Evolutionary conservation across 345 rosid genomes (phyloP).

Genomic region (Conringia planisiliqua): DNA sequence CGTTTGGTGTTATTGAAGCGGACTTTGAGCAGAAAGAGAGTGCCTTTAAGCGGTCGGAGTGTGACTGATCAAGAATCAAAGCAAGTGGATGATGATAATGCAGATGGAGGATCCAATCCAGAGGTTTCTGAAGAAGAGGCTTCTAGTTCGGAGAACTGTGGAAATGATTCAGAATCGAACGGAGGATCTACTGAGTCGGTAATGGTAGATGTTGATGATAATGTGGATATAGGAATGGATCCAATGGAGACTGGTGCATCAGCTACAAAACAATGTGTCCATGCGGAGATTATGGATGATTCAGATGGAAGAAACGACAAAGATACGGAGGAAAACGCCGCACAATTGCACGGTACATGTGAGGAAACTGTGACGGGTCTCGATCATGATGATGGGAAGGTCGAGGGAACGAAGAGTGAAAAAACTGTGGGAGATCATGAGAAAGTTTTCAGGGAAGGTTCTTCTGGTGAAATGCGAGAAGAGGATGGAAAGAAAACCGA

Average conservation of each 20-base stretch:
- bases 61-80: conserved; percentile 22
- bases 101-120: conserved; percentile 14
- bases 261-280: not conserved
- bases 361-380: conserved; percentile 6
- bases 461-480: conserved; percentile 2
- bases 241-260: not conserved
- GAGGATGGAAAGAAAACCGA: not conserved
- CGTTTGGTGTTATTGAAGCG: conserved; percentile 34
- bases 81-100: conserved; percentile 10
- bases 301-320: not conserved
- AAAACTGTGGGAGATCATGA: not conserved
- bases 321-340: not conserved
- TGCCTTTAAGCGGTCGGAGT: conserved; percentile 11
- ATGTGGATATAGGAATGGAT: not conserved
- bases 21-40: conserved; percentile 37
- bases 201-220: conserved; percentile 6
- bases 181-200: not conserved
- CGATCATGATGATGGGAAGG: conserved; percentile 1
- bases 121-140: conserved; percentile 18
- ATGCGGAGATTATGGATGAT: conserved; percentile 17
- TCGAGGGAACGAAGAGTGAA: not conserved
- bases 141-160: conserved; percentile 12
- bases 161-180: not conserved
- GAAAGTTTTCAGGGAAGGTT: not conserved
- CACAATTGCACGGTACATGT: not conserved